phyloP scores from a whole-genome alignment of 2,329 filamentous ascomycete species.

The Cercospora nicotianae region DNA sequence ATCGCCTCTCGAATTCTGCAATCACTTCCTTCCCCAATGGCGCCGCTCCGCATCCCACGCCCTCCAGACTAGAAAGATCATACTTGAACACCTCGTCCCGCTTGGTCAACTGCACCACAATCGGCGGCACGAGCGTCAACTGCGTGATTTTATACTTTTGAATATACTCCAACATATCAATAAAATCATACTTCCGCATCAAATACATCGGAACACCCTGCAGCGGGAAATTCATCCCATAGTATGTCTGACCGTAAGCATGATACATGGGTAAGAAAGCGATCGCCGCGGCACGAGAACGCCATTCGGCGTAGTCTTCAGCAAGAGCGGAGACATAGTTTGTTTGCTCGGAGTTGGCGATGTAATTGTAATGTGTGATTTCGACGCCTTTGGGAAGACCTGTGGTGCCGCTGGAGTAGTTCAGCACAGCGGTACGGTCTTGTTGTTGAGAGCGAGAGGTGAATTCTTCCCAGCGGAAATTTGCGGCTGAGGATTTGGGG shows the following conservation, averaged over 20 bases:
- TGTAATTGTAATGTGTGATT: constrained; percentile 74
- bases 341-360: constrained; percentile 68
- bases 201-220: constrained; percentile 38
- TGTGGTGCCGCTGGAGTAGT: constrained; percentile 78
- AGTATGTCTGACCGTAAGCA: constrained; percentile 59
- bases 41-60: constrained; percentile 63
- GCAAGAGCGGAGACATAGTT: constrained; percentile 47
- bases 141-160: constrained; percentile 66
- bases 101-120: constrained; percentile 65
- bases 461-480: constrained; percentile 40
- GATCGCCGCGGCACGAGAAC: constrained; percentile 38
- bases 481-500: constrained; percentile 44
- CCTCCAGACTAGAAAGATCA: constrained; percentile 60
- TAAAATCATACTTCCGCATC: constrained; percentile 53
- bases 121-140: constrained; percentile 73
- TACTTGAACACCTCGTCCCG: constrained; percentile 57
- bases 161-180: constrained; percentile 59
- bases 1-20: constrained; percentile 44
- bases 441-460: constrained; percentile 30
- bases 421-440: constrained; percentile 66
- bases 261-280: constrained; percentile 73
- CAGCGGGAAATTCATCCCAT: constrained; percentile 30
- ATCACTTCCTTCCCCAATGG: constrained; percentile 45
- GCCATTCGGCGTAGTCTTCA: constrained; percentile 51
- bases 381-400: constrained; percentile 82